Percentiles rank a stretch among this genome's conserved stretches.
Conservation (phyloP, 2,329 filamentous ascomycete species). For the Stagonosporopsis chrysanthemi region DNA sequence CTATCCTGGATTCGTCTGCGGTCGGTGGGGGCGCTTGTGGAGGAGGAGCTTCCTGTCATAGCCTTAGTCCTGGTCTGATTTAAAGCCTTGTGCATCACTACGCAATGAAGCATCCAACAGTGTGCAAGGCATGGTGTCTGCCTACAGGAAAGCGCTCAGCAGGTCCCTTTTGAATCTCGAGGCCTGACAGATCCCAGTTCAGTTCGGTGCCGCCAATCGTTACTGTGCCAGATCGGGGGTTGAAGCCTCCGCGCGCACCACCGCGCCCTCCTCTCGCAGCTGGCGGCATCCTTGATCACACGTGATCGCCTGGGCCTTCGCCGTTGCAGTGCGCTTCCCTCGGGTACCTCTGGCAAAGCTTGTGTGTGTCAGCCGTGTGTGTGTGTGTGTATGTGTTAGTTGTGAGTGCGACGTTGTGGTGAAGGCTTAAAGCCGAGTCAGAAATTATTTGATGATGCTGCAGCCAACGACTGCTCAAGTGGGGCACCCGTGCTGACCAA, state of each 20-base stretch:
- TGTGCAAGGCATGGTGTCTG: conserved; percentile 8
- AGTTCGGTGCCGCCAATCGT: conserved; percentile 54
- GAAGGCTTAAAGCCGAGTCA: conserved; percentile 8
- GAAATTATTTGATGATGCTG: conserved; percentile 23
- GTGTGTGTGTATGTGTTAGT: neutral
- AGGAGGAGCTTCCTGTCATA: conserved; percentile 41
- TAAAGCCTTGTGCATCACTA: conserved; percentile 6
- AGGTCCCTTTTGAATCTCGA: conserved; percentile 51
- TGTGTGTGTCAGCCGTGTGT: too few relatives aligned
- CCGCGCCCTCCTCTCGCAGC: conserved; percentile 46
- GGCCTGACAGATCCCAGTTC: conserved; percentile 51
- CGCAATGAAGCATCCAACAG: conserved; percentile 1
- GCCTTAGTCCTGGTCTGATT: conserved; percentile 28
- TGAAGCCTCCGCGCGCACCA: conserved; percentile 40
- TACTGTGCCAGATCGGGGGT: conserved; percentile 42
- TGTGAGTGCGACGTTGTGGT: conserved; percentile 6
- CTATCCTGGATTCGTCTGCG: conserved; percentile 55
- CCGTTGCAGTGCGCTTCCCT: neutral
- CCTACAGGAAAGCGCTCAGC: conserved; percentile 53
- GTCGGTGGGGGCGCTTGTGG: conserved; percentile 51
- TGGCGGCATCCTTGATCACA: conserved; percentile 27
- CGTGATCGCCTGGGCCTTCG: conserved; percentile 1
- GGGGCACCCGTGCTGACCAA: conserved; percentile 28
- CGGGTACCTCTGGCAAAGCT: neutral
- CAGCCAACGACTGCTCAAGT: conserved; percentile 25